Evolutionary conservation across 2,329 filamentous ascomycete genomes (phyloP).

Genomic region (Exophiala lecanii-corni): DNA sequence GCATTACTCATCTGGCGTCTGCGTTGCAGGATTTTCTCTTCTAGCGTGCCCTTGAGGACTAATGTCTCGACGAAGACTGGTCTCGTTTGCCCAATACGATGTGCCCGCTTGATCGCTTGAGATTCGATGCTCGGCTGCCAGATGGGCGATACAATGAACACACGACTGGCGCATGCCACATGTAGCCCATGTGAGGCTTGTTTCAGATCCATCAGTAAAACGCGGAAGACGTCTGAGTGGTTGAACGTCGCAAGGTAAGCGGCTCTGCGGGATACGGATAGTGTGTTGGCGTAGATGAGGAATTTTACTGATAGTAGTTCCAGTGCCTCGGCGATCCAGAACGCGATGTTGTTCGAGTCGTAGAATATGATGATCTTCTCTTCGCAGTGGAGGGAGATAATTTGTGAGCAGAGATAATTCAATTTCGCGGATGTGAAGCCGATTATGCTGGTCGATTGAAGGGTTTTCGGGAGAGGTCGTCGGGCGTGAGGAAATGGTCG

Average conservation of each 20-base stretch:
- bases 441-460: conserved; percentile 60
- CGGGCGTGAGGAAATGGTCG: conserved; percentile 50
- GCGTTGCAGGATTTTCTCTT: conserved; percentile 75
- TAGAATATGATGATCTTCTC: conserved; percentile 95
- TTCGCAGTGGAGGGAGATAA: conserved; percentile 60
- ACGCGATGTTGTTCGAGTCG: conserved; percentile 80
- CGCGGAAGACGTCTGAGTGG: conserved; percentile 61
- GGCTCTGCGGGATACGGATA: conserved; percentile 60
- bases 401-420: conserved; percentile 73
- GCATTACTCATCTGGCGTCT: conserved; percentile 67
- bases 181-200: conserved; percentile 87
- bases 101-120: conserved; percentile 85
- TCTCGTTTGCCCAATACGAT: conserved; percentile 76
- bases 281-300: conserved; percentile 50
- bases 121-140: conserved; percentile 79
- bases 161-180: conserved; percentile 72
- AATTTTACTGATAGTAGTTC: conserved; percentile 64
- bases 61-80: conserved; percentile 82
- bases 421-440: conserved; percentile 84
- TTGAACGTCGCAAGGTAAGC: conserved; percentile 79
- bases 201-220: conserved; percentile 85
- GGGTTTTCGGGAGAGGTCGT: conserved; percentile 40
- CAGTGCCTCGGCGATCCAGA: conserved; percentile 75
- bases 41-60: conserved; percentile 72
- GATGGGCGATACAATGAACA: conserved; percentile 87